Evolutionary conservation across 495 filamentous ascomycete species (phyloP), one percentile per base, ranked within the genome.

Genomic region (Hypoxylon intermedium): DNA sequence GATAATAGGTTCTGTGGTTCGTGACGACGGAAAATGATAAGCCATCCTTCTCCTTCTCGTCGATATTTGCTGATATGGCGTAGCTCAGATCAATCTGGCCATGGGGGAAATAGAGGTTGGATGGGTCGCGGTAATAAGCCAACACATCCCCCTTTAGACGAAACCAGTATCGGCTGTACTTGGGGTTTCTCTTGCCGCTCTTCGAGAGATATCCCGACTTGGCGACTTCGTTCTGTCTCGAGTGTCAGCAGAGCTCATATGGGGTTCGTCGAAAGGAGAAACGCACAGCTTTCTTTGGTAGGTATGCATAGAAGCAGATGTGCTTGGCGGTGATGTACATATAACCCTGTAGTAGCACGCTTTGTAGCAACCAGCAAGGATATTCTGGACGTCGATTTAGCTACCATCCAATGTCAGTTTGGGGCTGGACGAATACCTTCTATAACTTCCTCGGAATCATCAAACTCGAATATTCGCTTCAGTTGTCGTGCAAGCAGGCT

Each of bases 271-370:
- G 24, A 20, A 33, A 15, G 24, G 6, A 28, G 19, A 28, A 15
- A 28, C 83, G 75, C 77, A 90, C 88, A 36, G 87, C 83, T 79
- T 93, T 96, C 77, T 90, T 93, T 5, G 94, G 93, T 24, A 98
- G 77, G 71, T 98, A 97, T 9, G 95, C 92, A 70, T 97, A 98
- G 72, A 98, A 98, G 66, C 93, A 97, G 47, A 98, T 89, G 71
- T 98, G 94, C 53, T 87, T 86, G 48, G 88, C 82, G 0, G 95
- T 98, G 68, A 98, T 91, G 77, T 98, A 98, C 88, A 98, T 89
- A 71, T 95, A 97, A 2, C 94, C 94, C 67, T 96, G 91, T 11
- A 98, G 82, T 7, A 98, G 79, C 53, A 97, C 91, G 72, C 89
- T 96, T 70, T 97, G 92, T 33, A 98, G 77, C 24, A 97, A 77